Evolutionary conservation across 805 yeast genomes (phyloP), one percentile per base, ranked within the genome.

Genomic region (Candida chilensis): DNA sequence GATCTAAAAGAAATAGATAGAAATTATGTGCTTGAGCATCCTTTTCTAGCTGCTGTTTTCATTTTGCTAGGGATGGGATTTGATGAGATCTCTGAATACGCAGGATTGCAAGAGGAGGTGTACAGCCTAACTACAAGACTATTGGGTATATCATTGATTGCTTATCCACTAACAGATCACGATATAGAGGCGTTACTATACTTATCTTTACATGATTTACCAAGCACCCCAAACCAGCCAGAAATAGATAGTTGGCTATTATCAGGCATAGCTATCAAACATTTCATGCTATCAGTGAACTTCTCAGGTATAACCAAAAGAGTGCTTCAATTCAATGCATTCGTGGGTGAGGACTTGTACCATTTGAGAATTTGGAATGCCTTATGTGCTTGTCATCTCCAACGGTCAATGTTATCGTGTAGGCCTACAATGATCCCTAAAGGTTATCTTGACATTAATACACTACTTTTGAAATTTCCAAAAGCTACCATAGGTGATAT

Each of bases 111-210:
- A 38, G 62, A 57, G 28, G 45, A 50, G 13, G 39, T 74, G 20
- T 68, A 69, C 36, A 54, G 61, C 32, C 44, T 71, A n/a, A 71
- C 74, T 0, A 65, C 67, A 27, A 54, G 64, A 20, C 47, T 73
- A n/a, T 39, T 71, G 7, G 67, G 75, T 1, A 59, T 63, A 30
- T 67, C 74, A 1, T 42, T 67, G 16, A 60, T 67, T 41, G 64
- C 73, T 4, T 67, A 63, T 26, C 70, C 71, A n/a, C 45, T 74
- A 18, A 68, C 68, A 4, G 78, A 71, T 38, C 76, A 71, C 45
- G 81, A 74, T 40, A 63, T 73, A 20, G 82, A 74, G 41, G 79
- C 78, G 0, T 61, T 74, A 6, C 40, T 74, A 17, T 74, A 74
- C 40, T 58, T 74, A 30, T 61, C 74, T 14, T 48, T 69, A 44